A percentile compares a stretch with the other conserved stretches of the same genome.
Conservation (phyloP, 1,284 basidiomycete genomes). For the Sporisorium scitamineum region DNA sequence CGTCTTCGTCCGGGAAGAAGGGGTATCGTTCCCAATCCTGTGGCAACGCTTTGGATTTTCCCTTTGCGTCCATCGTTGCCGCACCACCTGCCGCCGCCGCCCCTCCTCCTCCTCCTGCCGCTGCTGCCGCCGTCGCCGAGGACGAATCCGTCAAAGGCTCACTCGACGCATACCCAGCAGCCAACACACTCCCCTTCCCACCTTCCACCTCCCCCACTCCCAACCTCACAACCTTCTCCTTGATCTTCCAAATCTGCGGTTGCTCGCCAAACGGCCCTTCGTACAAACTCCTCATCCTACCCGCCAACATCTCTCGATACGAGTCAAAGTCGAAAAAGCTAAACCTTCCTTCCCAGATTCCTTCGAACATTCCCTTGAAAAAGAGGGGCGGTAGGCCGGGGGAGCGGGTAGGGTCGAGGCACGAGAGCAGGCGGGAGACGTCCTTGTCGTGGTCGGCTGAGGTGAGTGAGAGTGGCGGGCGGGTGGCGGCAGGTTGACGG, state of each 20-base stretch:
- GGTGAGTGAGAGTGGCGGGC: constrained; percentile 38
- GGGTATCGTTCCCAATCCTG: constrained; percentile 48
- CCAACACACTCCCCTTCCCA: constrained; percentile 40
- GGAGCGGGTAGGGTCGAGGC: constrained; percentile 68
- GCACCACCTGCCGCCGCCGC: neutral
- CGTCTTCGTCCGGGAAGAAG: constrained; percentile 42
- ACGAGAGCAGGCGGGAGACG: constrained; percentile 49
- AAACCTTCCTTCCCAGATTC: constrained; percentile 74
- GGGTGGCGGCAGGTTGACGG: constrained; percentile 32
- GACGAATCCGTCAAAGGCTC: constrained; percentile 8
- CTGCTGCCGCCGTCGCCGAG: neutral
- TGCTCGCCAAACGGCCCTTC: constrained; percentile 73
- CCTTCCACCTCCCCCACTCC: constrained; percentile 29
- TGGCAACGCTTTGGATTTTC: constrained; percentile 39
- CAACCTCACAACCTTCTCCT: constrained; percentile 71
- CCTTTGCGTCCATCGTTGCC: constrained; percentile 23
- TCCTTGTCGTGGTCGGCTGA: constrained; percentile 62
- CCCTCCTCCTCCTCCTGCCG: neutral
- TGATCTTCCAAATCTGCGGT: constrained; percentile 74
- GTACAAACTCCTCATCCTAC: constrained; percentile 71
- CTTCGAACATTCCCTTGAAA: constrained; percentile 71
- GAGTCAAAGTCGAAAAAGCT: constrained; percentile 74
- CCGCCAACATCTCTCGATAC: constrained; percentile 72
- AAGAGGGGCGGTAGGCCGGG: constrained; percentile 70
- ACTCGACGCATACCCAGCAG: constrained; percentile 37